These are phyloP conservation scores for Nemania sp. DNA, from an alignment of 2,329 filamentous ascomycete genomes.

Conservation along the genomic window DNA sequence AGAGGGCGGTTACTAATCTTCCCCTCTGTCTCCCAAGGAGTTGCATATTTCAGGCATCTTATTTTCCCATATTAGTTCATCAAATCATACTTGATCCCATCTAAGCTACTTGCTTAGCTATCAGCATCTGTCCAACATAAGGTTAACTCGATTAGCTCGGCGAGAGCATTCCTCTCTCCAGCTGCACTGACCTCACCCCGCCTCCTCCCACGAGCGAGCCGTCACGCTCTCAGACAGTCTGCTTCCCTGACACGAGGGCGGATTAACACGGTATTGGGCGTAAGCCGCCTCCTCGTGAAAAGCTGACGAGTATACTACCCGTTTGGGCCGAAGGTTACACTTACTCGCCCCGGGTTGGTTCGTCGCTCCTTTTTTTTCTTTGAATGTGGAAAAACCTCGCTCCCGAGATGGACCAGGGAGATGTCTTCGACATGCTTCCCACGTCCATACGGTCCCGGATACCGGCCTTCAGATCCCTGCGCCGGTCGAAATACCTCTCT, in stretches of 20 bases:
- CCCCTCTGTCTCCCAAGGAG: neutral
- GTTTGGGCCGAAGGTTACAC: neutral
- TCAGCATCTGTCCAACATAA: neutral
- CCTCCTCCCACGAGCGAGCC: too few relatives aligned
- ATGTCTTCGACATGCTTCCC: slow-evolving; percentile 56
- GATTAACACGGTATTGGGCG: neutral
- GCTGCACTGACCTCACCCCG: too few relatives aligned
- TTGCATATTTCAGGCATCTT: too few relatives aligned
- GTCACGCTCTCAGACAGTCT: neutral
- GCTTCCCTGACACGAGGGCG: neutral
- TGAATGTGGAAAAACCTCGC: neutral
- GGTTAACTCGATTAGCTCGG: neutral
- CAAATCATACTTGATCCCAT: too few relatives aligned
- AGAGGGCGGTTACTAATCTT: neutral
- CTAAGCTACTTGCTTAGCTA: too few relatives aligned
- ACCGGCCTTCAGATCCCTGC: slow-evolving; percentile 55
- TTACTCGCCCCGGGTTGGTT: neutral
- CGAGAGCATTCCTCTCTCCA: neutral
- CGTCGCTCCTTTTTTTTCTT: neutral
- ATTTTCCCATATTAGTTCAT: too few relatives aligned
- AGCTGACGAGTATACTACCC: neutral
- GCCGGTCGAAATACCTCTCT: slow-evolving; percentile 45
- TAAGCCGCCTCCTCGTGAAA: neutral
- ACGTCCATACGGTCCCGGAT: slow-evolving; percentile 56
- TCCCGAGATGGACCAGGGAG: slow-evolving; percentile 37